phyloP scores from a whole-genome alignment of 257 asterid genomes.

The Verbena officinalis region DNA sequence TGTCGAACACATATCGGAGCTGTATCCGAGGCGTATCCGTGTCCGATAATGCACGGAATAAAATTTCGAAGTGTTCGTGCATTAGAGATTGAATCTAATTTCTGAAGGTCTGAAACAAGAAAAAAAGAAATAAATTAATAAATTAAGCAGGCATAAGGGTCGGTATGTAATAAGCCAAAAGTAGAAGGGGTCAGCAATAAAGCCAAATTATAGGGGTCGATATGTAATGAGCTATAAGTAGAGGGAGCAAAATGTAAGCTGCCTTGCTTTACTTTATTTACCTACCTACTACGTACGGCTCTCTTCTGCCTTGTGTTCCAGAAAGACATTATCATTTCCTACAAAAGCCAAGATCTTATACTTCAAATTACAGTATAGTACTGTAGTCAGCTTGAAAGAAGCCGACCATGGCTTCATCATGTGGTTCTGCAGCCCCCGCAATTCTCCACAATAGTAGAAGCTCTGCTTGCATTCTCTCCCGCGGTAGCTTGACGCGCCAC shows the following conservation, averaged over 20 bases:
- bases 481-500: conserved; percentile 28
- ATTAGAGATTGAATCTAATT: too few relatives aligned
- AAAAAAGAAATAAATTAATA: too few relatives aligned
- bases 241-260: background rate
- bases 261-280: too few relatives aligned
- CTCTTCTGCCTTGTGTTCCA: background rate
- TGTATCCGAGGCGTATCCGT: too few relatives aligned
- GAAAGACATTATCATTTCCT: conserved; percentile 26
- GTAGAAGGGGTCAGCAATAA: background rate
- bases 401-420: conserved; percentile 40
- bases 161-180: background rate
- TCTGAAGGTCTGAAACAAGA: too few relatives aligned
- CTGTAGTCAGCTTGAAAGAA: background rate
- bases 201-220: background rate
- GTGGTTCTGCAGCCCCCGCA: conserved; percentile 24
- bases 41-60: too few relatives aligned
- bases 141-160: background rate
- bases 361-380: background rate
- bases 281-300: too few relatives aligned
- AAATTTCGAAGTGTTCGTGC: too few relatives aligned
- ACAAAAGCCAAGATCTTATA: background rate
- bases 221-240: background rate
- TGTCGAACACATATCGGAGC: too few relatives aligned
- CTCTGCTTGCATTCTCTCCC: conserved; percentile 19
- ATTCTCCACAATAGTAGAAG: conserved; percentile 20